A percentile compares a stretch with the other conserved stretches of the same genome.
Evolutionary conservation across 768 basidiomycete species (phyloP).

Genomic region (Naganishia vaughanmartiniae): DNA sequence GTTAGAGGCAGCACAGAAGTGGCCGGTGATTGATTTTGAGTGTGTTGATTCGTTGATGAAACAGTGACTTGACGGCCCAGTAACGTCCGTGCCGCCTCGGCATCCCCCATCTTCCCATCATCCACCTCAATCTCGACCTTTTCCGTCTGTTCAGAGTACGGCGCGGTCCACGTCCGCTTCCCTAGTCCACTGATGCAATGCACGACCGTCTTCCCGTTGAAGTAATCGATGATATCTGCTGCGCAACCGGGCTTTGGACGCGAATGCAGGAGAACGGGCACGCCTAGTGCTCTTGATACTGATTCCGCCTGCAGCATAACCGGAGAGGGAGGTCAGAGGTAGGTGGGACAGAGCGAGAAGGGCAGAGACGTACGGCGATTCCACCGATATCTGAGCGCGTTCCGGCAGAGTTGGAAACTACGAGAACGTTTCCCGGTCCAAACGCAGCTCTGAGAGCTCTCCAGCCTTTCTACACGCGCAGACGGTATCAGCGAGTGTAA

Average conservation of each 20-base stretch:
- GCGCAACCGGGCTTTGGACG: slow-evolving; percentile 81
- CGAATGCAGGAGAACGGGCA: slow-evolving; percentile 76
- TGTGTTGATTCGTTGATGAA: background rate
- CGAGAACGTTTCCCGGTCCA: slow-evolving; percentile 72
- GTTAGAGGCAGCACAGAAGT: background rate
- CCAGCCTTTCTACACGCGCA: slow-evolving; percentile 67
- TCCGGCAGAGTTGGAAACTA: slow-evolving; percentile 94
- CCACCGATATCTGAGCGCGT: slow-evolving; percentile 67
- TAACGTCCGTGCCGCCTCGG: background rate
- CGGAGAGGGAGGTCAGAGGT: background rate
- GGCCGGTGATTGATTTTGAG: background rate
- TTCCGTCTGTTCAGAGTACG: background rate
- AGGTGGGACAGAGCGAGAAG: background rate
- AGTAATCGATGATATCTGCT: slow-evolving; percentile 68
- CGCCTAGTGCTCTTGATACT: slow-evolving; percentile 70
- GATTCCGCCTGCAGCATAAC: slow-evolving; percentile 70
- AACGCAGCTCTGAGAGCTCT: slow-evolving; percentile 67
- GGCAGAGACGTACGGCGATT: slow-evolving; percentile 63
- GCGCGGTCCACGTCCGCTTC: slow-evolving; percentile 48
- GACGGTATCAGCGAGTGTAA: background rate
- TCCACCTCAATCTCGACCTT: slow-evolving; percentile 27
- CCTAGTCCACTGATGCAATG: slow-evolving; percentile 28
- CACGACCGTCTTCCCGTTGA: slow-evolving; percentile 58
- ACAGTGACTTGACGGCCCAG: background rate
- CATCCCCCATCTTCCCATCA: slow-evolving; percentile 4